These are phyloP conservation scores for Talaromyces sp. DNA, from an alignment of 2,329 filamentous ascomycete species.

Conservation along the genomic window DNA sequence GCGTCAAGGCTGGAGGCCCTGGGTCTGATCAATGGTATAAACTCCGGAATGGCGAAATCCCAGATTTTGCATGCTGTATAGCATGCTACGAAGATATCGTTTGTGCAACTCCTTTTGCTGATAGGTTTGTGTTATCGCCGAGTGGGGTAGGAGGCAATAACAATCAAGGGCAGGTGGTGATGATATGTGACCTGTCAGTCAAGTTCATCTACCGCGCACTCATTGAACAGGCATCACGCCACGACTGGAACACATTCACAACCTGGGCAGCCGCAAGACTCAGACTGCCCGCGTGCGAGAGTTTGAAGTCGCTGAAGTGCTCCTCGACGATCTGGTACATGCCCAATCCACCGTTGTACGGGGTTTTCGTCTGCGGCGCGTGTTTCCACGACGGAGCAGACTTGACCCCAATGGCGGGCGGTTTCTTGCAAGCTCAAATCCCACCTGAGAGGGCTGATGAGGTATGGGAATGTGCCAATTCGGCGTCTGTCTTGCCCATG, in stretches of 20 bases:
- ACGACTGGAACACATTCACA: slow-evolving; percentile 1
- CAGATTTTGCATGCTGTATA: slow-evolving; percentile 8
- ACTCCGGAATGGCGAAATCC: slow-evolving; percentile 3
- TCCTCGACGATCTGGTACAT: slow-evolving; percentile 10
- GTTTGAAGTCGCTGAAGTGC: background rate
- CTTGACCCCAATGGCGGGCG: slow-evolving; percentile 3
- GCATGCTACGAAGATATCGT: slow-evolving; percentile 6
- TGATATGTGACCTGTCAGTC: slow-evolving; percentile 4
- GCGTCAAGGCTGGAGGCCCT: background rate
- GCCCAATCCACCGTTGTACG: slow-evolving; percentile 6
- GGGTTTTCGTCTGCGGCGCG: slow-evolving; percentile 3
- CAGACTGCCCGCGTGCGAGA: slow-evolving; percentile 6
- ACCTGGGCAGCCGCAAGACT: slow-evolving; percentile 1
- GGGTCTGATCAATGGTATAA: slow-evolving; percentile 6
- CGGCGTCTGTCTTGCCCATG: background rate
- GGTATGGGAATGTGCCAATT: slow-evolving; percentile 8
- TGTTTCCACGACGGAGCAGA: slow-evolving; percentile 10
- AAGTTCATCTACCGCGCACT: slow-evolving; percentile 4
- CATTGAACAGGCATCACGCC: slow-evolving; percentile 1
- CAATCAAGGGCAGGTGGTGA: background rate
- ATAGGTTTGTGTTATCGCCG: slow-evolving; percentile 2
- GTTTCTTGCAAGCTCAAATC: slow-evolving; percentile 4
- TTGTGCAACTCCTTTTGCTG: background rate
- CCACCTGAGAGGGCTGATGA: background rate
- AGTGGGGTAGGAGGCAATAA: background rate